These are phyloP conservation scores for Aspergillus fumigatus DNA, from an alignment of 2,329 filamentous ascomycete genomes.

Conservation along the genomic window DNA sequence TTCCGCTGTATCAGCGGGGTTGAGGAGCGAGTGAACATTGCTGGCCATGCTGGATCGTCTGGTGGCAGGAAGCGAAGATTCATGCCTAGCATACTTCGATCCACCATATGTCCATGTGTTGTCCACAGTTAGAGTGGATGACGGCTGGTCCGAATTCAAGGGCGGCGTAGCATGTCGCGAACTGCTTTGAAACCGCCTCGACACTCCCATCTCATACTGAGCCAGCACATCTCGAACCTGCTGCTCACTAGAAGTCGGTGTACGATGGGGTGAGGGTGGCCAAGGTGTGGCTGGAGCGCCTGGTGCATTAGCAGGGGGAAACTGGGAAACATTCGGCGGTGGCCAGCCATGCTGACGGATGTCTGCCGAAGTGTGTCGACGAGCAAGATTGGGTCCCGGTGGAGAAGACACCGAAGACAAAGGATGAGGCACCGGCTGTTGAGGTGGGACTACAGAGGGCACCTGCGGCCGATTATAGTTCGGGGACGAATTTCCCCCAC, in stretches of 20 bases:
- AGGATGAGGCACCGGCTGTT: constrained; percentile 63
- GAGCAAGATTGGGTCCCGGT: constrained; percentile 63
- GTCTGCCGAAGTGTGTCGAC: constrained; percentile 91
- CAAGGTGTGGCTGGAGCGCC: constrained; percentile 60
- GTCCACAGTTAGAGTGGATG: constrained; percentile 48
- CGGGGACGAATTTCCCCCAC: constrained; percentile 63
- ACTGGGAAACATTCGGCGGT: constrained; percentile 56
- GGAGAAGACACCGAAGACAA: constrained; percentile 54
- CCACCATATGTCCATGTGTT: constrained; percentile 54
- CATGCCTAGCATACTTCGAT: constrained; percentile 35
- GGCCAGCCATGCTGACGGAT: constrained; percentile 84
- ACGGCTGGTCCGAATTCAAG: constrained; percentile 44
- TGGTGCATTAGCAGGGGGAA: constrained; percentile 60
- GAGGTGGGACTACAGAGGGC: constrained; percentile 62
- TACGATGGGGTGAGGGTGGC: constrained; percentile 61
- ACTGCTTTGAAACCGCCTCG: constrained; percentile 42
- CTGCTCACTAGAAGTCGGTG: constrained; percentile 53
- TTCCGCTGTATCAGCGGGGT: constrained; percentile 65
- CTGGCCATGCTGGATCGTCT: constrained; percentile 67
- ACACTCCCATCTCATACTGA: constrained; percentile 60
- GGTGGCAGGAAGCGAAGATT: constrained; percentile 53
- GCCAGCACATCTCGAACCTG: constrained; percentile 59
- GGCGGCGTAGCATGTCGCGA: constrained; percentile 54
- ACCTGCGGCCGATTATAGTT: constrained; percentile 67
- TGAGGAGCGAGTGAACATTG: constrained; percentile 63